Conservation (phyloP, 257 asterid genomes). For the Nicotiana undulata region DNA sequence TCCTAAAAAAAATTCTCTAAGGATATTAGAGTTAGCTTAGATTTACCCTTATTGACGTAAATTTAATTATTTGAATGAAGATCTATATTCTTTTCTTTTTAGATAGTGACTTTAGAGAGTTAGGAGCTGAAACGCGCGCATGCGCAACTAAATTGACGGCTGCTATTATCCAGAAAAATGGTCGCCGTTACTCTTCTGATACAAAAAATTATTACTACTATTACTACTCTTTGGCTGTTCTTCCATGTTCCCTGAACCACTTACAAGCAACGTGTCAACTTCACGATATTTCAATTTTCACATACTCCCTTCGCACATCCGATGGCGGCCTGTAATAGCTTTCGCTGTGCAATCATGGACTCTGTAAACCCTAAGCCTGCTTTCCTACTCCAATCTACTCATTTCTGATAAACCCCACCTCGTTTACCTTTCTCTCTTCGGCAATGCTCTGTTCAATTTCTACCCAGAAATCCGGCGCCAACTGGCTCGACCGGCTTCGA, state of each 20-base stretch:
- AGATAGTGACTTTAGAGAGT: neutral
- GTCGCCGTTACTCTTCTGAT: neutral
- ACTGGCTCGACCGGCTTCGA: conserved; percentile 80
- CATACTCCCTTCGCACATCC: neutral
- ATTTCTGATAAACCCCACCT: neutral
- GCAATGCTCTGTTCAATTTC: conserved; percentile 45
- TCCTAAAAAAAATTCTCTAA: too few species aligned
- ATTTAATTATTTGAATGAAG: too few species aligned
- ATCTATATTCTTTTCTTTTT: too few species aligned
- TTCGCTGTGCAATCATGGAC: neutral
- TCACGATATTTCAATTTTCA: neutral
- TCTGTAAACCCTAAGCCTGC: neutral
- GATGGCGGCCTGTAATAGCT: neutral
- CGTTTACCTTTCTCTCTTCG: neutral
- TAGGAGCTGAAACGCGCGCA: neutral
- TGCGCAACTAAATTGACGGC: neutral
- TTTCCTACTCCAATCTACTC: neutral
- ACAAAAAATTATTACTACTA: neutral
- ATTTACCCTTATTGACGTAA: too few species aligned
- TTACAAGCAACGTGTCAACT: neutral
- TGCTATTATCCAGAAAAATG: neutral
- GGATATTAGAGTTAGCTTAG: too few species aligned
- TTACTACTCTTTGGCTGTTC: neutral
- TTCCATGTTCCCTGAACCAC: neutral
- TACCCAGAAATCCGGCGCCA: conserved; percentile 47